Base-by-base conservation (phyloP, 1,284 basidiomycete species). In the Puccinia horiana region DNA sequence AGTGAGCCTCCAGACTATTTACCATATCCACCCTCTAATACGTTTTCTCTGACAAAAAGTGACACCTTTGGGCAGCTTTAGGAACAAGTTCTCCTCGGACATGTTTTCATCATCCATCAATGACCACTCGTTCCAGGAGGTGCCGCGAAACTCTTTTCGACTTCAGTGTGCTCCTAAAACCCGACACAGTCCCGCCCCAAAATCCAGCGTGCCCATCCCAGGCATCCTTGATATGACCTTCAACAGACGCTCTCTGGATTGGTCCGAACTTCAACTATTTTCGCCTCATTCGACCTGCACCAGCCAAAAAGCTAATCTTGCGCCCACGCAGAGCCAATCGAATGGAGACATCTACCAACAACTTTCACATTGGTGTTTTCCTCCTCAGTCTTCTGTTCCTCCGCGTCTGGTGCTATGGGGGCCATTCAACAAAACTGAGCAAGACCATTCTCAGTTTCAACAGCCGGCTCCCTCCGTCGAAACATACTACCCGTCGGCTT, bases 191-290 rank as follows among this genome's bases (percentile, higher is more conserved):
- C 47, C 40, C 35, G 32, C 26, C 35, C 52, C 47, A 20, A 56
- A 74, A 35, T 52, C 47, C 18, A 37, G 18, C 32, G 6, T n/a
- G 49, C 72, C 29, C 3, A 11, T 9, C 37, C 14, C 47, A 6
- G 49, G 49, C 26, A 74, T 56, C 72, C 72, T 76, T 42, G 74
- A 76, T 63, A 76, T 76, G 74, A 29, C 74, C 20, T 76, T 76
- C 58, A 76, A 76, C 49, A 40, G 74, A 47, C 74, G 56, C n/a
- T 76, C 74, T 29, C 14, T 76, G n/a, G 54, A 58, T 65, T 76
- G 74, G 74, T 61, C 58, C n/a, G 56, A 76, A 54, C 54, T 76
- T 26, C 74, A 76, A 63, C n/a, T 35, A 20, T 63, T 61, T 63
- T 42, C 74, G 49, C 74, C 74, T 8, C 74, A 76, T 76, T 63